A percentile compares a stretch with the other conserved stretches of the same genome.
These are phyloP conservation scores for Paracoccidioides lutzii DNA, from an alignment of 2,329 filamentous ascomycete species.

Conservation along the genomic window DNA sequence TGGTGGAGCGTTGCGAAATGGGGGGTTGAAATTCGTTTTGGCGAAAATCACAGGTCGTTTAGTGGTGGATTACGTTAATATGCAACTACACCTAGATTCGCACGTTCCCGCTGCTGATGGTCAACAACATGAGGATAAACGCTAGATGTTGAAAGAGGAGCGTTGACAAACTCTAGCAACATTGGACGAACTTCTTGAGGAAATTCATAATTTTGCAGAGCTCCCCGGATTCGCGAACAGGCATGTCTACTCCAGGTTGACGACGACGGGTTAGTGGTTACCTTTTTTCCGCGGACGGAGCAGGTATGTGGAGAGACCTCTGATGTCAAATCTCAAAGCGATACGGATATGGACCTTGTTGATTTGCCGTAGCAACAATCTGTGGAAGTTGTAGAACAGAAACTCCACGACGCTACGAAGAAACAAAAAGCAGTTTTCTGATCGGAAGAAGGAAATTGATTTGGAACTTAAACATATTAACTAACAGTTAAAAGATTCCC, in stretches of 20 bases:
- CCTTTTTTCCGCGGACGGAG: background rate
- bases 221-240: background rate
- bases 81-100: constrained; percentile 9
- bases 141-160: constrained; percentile 43
- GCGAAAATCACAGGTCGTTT: no score
- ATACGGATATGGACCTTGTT: background rate
- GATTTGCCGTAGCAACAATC: background rate
- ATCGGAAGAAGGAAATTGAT: constrained; percentile 13
- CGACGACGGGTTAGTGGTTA: constrained; percentile 2
- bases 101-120: constrained; percentile 8
- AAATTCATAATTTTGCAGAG: constrained; percentile 33
- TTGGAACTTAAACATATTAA: constrained; percentile 19
- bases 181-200: constrained; percentile 16
- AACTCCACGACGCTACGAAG: background rate
- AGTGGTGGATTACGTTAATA: no score
- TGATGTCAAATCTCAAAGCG: background rate
- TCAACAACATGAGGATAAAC: constrained; percentile 48
- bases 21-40: no score
- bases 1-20: no score
- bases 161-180: constrained; percentile 34
- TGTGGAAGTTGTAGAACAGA: background rate
- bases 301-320: constrained; percentile 9
- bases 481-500: constrained; percentile 20
- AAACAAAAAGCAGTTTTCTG: background rate
- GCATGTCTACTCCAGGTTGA: background rate